A percentile compares a stretch with the other conserved stretches of the same genome.
Evolutionary conservation across 139 green algal genomes (phyloP).

Genomic region (Chlorella sp.): DNA sequence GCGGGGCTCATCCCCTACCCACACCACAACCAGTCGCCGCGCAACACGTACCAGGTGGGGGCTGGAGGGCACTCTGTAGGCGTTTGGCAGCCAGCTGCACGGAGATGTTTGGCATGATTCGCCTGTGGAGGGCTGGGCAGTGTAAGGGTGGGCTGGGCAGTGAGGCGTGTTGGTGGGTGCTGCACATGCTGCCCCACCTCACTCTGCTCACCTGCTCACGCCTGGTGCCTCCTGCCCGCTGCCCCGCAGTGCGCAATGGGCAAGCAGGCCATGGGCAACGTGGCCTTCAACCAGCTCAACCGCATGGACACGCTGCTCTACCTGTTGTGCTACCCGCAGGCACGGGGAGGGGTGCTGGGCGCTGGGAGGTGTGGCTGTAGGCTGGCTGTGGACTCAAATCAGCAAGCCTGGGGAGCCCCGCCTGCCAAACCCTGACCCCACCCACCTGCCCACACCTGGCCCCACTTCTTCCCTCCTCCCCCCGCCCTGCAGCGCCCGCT

Average conservation of each 20-base stretch:
- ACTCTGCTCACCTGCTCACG: neutral
- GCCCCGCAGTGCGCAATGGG: slow-evolving; percentile 94
- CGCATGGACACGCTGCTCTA: slow-evolving; percentile 98
- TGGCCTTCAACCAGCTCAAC: slow-evolving; percentile 95
- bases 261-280: slow-evolving; percentile 99
- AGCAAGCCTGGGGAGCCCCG: too few species aligned
- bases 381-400: too few species aligned
- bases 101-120: neutral
- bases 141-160: neutral
- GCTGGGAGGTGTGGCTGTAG: too few species aligned
- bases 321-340: slow-evolving; percentile 90
- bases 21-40: slow-evolving; percentile 99
- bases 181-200: neutral
- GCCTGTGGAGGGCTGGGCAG: neutral
- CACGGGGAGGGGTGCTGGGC: too few species aligned
- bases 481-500: slow-evolving; percentile 80
- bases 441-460: too few species aligned
- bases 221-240: too few species aligned
- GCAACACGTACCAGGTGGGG: slow-evolving; percentile 97
- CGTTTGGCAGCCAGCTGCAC: neutral
- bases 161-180: neutral
- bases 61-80: neutral
- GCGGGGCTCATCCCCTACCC: slow-evolving; percentile 98
- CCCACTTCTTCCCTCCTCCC: too few species aligned
- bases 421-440: too few species aligned